A percentile compares a stretch with the other conserved stretches of the same genome.
Evolutionary conservation across 2,329 filamentous ascomycete species (phyloP).

Genomic region (Incumbomyces delicatus): DNA sequence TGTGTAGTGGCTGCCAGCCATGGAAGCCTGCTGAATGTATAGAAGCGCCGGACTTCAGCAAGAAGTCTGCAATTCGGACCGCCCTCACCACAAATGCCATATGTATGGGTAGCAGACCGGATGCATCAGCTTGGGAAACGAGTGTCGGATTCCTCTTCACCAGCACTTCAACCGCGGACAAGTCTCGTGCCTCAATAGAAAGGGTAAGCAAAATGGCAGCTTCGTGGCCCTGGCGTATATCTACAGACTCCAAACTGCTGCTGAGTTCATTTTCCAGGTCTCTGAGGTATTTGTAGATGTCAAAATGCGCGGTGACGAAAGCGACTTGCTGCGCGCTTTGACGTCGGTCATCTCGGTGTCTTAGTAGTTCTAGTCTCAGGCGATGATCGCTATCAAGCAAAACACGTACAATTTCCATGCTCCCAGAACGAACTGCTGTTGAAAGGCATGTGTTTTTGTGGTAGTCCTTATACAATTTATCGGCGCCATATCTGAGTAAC

Average conservation of each 20-base stretch:
- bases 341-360: slow-evolving; percentile 11
- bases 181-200: slow-evolving; percentile 14
- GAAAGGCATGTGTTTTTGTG: slow-evolving; percentile 14
- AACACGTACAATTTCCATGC: slow-evolving; percentile 9
- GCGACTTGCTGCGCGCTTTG: slow-evolving; percentile 16
- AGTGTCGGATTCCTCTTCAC: slow-evolving; percentile 8
- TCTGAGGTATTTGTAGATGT: slow-evolving; percentile 19
- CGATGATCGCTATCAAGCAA: slow-evolving; percentile 15
- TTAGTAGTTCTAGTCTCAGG: slow-evolving; percentile 10
- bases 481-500: slow-evolving; percentile 21
- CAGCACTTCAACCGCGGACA: slow-evolving; percentile 7
- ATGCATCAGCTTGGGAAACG: slow-evolving; percentile 12
- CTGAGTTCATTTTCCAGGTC: slow-evolving; percentile 11
- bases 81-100: slow-evolving; percentile 13
- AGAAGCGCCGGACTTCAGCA: slow-evolving; percentile 16
- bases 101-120: slow-evolving; percentile 18
- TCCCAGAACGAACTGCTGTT: slow-evolving; percentile 17
- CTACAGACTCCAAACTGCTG: slow-evolving; percentile 6
- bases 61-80: slow-evolving; percentile 11
- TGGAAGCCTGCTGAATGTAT: slow-evolving; percentile 17
- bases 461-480: slow-evolving; percentile 21
- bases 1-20: slow-evolving; percentile 18
- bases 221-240: background rate
- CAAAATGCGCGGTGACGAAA: slow-evolving; percentile 19
- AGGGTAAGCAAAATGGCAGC: slow-evolving; percentile 10